Evolutionary conservation across 768 basidiomycete genomes (phyloP), one percentile per base, ranked within the genome.

Genomic region (Lactarius vividus): DNA sequence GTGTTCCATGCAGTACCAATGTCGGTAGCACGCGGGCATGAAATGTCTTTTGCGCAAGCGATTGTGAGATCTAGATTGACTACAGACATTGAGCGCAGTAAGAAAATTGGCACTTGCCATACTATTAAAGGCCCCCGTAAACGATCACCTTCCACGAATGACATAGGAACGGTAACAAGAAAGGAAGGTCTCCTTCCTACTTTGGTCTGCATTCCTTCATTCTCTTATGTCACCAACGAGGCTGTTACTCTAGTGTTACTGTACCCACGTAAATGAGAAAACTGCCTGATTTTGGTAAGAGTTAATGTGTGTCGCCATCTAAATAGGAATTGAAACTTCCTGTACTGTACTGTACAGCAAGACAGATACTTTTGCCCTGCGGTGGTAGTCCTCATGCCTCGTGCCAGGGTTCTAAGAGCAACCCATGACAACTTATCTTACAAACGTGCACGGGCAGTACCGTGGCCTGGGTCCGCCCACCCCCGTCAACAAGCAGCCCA

Each of bases 11-110:
- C 94, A 96, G 35, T 37, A 35, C 35, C 0, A 60, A 98, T 90
- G 74, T 91, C 87, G 74, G 98, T 81, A 0, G 90, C 86, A 74
- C 94, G 95, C 29, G 94, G 94, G 76, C 98, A 99, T 28, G 93
- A 88, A 31, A 96, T 88, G 63, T 83, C 79, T 63, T 70, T 23
- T 46, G 10, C 20, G n/a, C 20, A 46, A 49, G 11, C 61, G 16
- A 96, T 95, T 31, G 97, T 96, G 0, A 96, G 96, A 74, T 98
- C 97, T 63, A 98, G 84, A 78, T 98, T 98, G 66, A 98, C 88
- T 68, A 98, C 81, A 44, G 91, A 85, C 52, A 98, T 84, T 78
- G 46, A 98, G 85, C 2, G 94, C 96, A 18, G 85, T 87, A 73
- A 96, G 89, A 20, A n/a, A 98, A 88, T 65, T 94, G 92, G 70